Evolutionary conservation across 176 grass and related monocot species (phyloP).

Genomic region (Phoenix dactylifera): DNA sequence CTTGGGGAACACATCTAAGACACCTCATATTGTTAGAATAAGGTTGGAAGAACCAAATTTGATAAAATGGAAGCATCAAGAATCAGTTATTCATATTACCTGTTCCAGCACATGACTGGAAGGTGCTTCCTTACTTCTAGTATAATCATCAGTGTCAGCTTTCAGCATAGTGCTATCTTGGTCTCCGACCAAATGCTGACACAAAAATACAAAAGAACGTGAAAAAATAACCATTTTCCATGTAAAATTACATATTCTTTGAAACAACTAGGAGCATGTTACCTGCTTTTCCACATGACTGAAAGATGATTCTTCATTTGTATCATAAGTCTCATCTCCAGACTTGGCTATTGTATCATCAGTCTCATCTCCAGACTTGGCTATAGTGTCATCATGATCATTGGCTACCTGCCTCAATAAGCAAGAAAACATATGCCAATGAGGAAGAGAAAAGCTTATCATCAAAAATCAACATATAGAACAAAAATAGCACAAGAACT

Average conservation of each 20-base stretch:
- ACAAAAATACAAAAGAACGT: constrained; percentile 7
- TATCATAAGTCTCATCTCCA: constrained; percentile 26
- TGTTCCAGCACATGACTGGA: constrained; percentile 18
- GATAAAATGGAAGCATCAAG: background rate
- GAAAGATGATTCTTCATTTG: constrained; percentile 22
- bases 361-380: constrained; percentile 23
- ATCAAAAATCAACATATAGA: too few species aligned
- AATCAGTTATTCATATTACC: constrained; percentile 7
- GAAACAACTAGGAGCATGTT: constrained; percentile 1
- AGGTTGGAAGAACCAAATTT: too few species aligned
- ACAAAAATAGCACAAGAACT: too few species aligned
- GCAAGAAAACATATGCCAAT: too few species aligned
- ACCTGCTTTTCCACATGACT: constrained; percentile 33
- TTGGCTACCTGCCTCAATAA: constrained; percentile 26
- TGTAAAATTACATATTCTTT: constrained; percentile 1
- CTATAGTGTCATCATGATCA: constrained; percentile 33
- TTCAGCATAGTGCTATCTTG: constrained; percentile 12
- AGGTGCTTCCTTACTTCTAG: constrained; percentile 14
- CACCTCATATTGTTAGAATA: too few species aligned
- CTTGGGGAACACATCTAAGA: too few species aligned
- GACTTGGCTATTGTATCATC: constrained; percentile 6
- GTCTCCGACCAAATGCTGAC: constrained; percentile 28
- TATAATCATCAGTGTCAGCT: constrained; percentile 22
- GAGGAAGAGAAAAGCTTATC: too few species aligned
- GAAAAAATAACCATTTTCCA: background rate